A percentile compares a stretch with the other conserved stretches of the same genome.
phyloP scores from a whole-genome alignment of 73 alveolate genomes.

The Diophrys appendiculata region DNA sequence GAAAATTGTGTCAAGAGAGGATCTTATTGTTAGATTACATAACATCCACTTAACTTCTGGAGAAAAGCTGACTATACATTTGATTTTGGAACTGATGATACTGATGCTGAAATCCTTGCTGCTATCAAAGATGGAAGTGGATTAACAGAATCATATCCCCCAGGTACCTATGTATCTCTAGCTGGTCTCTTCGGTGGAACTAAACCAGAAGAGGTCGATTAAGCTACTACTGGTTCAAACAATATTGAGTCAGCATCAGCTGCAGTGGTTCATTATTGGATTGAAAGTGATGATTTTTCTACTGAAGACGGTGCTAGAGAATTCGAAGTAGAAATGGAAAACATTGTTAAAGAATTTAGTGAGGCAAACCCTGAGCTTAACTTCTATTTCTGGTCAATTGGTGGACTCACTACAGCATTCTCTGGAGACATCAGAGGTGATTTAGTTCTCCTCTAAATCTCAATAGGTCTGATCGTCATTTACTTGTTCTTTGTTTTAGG shows the following conservation, averaged over 20 bases:
- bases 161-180: background rate
- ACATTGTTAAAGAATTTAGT: background rate
- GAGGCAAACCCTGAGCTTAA: background rate
- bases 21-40: background rate
- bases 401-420: background rate
- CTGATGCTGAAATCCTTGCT: conserved; percentile 13
- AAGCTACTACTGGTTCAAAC: background rate
- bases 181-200: conserved; percentile 9
- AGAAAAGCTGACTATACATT: background rate
- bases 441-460: background rate
- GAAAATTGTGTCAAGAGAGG: background rate
- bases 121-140: background rate
- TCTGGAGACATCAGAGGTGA: background rate
- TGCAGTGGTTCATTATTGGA: background rate
- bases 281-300: background rate
- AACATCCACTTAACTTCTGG: conserved; percentile 1
- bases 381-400: background rate
- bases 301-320: background rate
- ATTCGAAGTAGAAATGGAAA: background rate
- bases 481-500: background rate
- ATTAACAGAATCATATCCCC: background rate
- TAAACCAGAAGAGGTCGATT: background rate
- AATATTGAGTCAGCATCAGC: background rate
- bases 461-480: background rate
- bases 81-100: background rate